Evolutionary conservation across 805 yeast genomes (phyloP), one percentile per base, ranked within the genome.

Genomic region (Osmozyma mogii): DNA sequence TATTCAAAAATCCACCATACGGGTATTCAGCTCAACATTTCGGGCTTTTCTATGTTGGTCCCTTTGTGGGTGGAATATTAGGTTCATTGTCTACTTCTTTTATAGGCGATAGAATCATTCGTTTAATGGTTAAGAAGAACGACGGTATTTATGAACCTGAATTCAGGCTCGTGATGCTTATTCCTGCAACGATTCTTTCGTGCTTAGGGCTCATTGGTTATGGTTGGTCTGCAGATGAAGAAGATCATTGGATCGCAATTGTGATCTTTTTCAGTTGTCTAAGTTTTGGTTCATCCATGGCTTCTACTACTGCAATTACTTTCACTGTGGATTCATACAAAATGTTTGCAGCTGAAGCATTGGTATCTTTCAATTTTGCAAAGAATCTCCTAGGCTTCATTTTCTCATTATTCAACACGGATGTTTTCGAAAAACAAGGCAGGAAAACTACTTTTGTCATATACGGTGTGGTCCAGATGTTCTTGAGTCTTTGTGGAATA

Each of bases 101-200:
- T 15, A 28, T 61, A 4, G 64, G 74, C 6, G 82, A 75, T 43
- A 30, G 57, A 13, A 23, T 73, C n/a, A 70, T 66, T 7, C 49
- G 78, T 14, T 38, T 24, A 14, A 35, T 75, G 40, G 65, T 70
- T 7, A 37, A 45, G n/a, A 50, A 48, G 24, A 75, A 75, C 37
- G 44, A 57, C 14, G 81, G 81, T 2, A 47, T 69, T 5, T 75
- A 75, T 48, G 82, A 75, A 51, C 81, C 82, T 3, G 82, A 75
- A 47, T 73, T 69, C 45, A 57, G 81, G 18, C 52, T 74, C 20
- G 35, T 73, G 15, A 70, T 74, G 78, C 50, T 72, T 13, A 20
- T 69, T 9, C 78, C 78, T 1, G 47, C 60, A 8, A 49, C 60
- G 0, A 66, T 72, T 12, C 48, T 63, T 33, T 36, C 70, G 8